These are phyloP conservation scores for Phaeophleospora eucalypticola DNA, from an alignment of 2,329 filamentous ascomycete genomes.

Conservation along the genomic window DNA sequence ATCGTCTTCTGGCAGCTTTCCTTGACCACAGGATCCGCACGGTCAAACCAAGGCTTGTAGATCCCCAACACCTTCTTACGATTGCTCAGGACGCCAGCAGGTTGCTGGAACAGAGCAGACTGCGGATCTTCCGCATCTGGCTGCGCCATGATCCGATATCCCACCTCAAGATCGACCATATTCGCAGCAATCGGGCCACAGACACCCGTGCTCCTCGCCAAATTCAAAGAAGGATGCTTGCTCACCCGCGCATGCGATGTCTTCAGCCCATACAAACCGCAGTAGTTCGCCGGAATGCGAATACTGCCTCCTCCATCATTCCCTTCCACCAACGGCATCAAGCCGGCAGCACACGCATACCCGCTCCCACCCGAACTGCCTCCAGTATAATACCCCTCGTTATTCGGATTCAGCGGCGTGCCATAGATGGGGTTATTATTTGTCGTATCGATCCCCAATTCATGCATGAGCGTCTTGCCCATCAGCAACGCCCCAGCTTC, in stretches of 20 bases:
- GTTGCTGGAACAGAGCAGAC: conserved; percentile 54
- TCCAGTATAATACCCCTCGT: conserved; percentile 71
- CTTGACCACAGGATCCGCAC: conserved; percentile 61
- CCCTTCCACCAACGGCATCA: conserved; percentile 71
- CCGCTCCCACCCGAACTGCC: conserved; percentile 75
- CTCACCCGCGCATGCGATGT: conserved; percentile 68
- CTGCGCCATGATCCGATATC: conserved; percentile 75
- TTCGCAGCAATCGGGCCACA: conserved; percentile 72
- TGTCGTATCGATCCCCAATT: conserved; percentile 67
- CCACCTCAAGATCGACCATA: conserved; percentile 71
- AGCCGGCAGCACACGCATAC: conserved; percentile 64
- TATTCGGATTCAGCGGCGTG: conserved; percentile 74
- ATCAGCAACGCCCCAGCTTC: conserved; percentile 71
- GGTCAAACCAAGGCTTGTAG: conserved; percentile 64
- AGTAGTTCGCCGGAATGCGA: conserved; percentile 70
- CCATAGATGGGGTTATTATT: conserved; percentile 75
- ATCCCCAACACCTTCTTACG: conserved; percentile 65
- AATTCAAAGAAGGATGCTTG: conserved; percentile 53
- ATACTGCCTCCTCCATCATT: conserved; percentile 71
- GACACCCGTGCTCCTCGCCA: conserved; percentile 61
- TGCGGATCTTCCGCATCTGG: conserved; percentile 62
- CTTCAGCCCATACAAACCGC: conserved; percentile 79
- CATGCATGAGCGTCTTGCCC: conserved; percentile 77
- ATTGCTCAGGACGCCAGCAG: not conserved
- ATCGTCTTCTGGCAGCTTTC: conserved; percentile 60